A percentile compares a stretch with the other conserved stretches of the same genome.
Evolutionary conservation across 1,139 yeast genomes (phyloP).

Genomic region (Scheffersomyces titani): DNA sequence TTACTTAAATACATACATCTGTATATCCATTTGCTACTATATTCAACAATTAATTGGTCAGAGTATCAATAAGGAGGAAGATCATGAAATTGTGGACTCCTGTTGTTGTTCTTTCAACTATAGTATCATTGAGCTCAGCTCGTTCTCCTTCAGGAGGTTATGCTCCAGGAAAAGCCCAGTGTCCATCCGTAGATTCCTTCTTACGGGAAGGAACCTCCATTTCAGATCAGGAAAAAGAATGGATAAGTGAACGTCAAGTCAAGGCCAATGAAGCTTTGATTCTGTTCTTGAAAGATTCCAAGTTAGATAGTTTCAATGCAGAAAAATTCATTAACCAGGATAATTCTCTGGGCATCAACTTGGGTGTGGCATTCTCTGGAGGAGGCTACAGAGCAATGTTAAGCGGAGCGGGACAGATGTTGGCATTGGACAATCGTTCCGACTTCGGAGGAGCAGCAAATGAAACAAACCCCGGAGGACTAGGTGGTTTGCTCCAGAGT

Average conservation of each 20-base stretch:
- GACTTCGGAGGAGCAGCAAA: slow-evolving; percentile 36
- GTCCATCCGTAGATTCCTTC: slow-evolving; percentile 43
- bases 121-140: slow-evolving; percentile 23
- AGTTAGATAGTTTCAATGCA: slow-evolving; percentile 61
- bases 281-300: slow-evolving; percentile 57
- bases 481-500: slow-evolving; percentile 42
- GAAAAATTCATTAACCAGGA: slow-evolving; percentile 42
- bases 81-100: neutral
- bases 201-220: slow-evolving; percentile 34
- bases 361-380: slow-evolving; percentile 83
- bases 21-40: neutral
- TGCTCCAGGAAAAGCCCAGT: slow-evolving; percentile 62
- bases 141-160: slow-evolving; percentile 66
- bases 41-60: neutral
- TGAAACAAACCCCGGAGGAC: slow-evolving; percentile 44
- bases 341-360: slow-evolving; percentile 39
- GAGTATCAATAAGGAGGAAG: neutral
- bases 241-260: slow-evolving; percentile 51
- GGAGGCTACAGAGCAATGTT: slow-evolving; percentile 95
- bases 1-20: neutral
- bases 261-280: slow-evolving; percentile 54
- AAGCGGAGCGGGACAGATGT: slow-evolving; percentile 81
- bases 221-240: slow-evolving; percentile 36
- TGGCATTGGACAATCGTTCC: slow-evolving; percentile 80
- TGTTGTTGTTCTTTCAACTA: neutral